Evolutionary conservation across 345 rosid species (phyloP), one percentile per base, ranked within the genome.

Genomic region (Moricandia arvensis): DNA sequence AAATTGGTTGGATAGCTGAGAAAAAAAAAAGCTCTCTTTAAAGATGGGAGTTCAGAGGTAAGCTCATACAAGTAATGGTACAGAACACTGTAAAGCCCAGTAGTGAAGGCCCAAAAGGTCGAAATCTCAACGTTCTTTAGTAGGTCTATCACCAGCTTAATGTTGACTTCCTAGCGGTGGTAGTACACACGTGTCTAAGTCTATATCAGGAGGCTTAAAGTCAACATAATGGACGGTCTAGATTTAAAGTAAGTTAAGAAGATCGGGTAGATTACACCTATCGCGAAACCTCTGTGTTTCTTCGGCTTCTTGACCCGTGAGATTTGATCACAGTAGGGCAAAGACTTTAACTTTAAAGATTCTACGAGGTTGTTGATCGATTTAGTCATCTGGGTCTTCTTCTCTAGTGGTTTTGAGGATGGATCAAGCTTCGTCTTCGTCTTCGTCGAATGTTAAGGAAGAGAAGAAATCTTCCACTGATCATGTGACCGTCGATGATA

Each of bases 361-460:
- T 68, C 17, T 12, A 37, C 69, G 27, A 31, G 27, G 21, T 60
- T n/a, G 33, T 65, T 47, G 33, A 55, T 61, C 55, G 69, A 70
- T 75, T 43, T 29, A 57, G 33, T 43, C 33, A 49, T 65, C 54
- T 59, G 68, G 74, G 69, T 49, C 7, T 6, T 16, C 4, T n/a
- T 47, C 7, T 47, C 8, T n/a, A n/a, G 8, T 45, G 63, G 57
- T 75, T 53, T 6, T 61, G 57, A 45, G 67, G 35, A 72, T 77
- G 78, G 82, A 79, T 74, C 82, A 79, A 69, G 70, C 64, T 69
- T 76, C 73, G 16, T 76, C 81, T 69, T 76, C 73, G 16, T 76
- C 81, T 59, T 43, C 69, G 2, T 51, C 75, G 71, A 79, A 24
- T 63, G 65, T 81, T 75, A 80, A 81, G 81, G 80, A 74, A 60